A percentile compares a stretch with the other conserved stretches of the same genome.
Conservation (phyloP, 2,329 filamentous ascomycete genomes). For the Lachnellula suecica region DNA sequence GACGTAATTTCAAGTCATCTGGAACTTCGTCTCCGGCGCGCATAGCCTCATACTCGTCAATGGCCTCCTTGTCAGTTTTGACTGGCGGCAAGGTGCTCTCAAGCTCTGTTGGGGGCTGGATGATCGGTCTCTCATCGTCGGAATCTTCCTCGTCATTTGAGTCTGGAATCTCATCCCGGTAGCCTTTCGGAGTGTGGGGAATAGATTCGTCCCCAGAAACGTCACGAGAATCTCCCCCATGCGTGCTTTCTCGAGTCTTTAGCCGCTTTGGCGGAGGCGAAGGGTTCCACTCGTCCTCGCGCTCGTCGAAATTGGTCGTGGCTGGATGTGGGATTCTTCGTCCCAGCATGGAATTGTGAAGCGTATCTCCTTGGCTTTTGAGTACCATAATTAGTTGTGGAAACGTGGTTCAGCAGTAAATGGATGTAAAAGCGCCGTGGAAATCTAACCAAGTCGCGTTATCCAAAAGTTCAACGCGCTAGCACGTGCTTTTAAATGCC, state of each 20-base stretch:
- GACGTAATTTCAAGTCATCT: constrained; percentile 43
- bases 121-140: constrained; percentile 31
- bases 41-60: constrained; percentile 75
- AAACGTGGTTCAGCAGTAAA: too few species aligned
- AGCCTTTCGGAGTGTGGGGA: constrained; percentile 9
- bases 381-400: constrained; percentile 25
- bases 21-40: constrained; percentile 36
- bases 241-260: constrained; percentile 26
- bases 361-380: constrained; percentile 7
- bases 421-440: too few species aligned
- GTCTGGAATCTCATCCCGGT: constrained; percentile 36
- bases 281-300: constrained; percentile 20
- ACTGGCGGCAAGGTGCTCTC: constrained; percentile 71
- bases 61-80: constrained; percentile 66
- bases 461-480: neutral
- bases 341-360: constrained; percentile 25
- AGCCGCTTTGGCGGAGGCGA: constrained; percentile 28
- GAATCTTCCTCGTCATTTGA: constrained; percentile 33
- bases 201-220: constrained; percentile 25
- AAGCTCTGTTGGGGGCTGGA: constrained; percentile 58
- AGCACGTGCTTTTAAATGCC: neutral
- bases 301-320: constrained; percentile 27
- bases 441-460: neutral
- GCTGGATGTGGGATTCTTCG: constrained; percentile 24
- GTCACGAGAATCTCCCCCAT: constrained; percentile 23